phyloP scores from a whole-genome alignment of 2,329 filamentous ascomycete genomes.

The Fusarium bulbicola region DNA sequence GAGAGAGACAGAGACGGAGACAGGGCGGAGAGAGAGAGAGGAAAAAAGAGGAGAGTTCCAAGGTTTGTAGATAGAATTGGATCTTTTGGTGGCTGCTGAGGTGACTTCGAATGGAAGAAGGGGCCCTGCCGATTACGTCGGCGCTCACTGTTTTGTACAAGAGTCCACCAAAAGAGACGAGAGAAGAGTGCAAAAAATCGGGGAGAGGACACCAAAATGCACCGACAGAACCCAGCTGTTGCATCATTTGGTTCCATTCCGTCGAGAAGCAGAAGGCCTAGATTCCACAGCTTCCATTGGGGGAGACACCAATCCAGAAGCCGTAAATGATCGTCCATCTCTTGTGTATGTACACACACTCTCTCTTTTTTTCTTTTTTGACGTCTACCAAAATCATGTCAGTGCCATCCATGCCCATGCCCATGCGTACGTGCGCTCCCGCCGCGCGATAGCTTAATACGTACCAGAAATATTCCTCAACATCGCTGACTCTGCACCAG shows the following conservation, averaged over 20 bases:
- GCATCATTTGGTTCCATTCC: constrained; percentile 39
- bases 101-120: neutral
- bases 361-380: neutral
- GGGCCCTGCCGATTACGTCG: constrained; percentile 36
- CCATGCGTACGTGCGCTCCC: neutral
- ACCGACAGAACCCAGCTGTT: constrained; percentile 14
- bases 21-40: neutral
- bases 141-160: constrained; percentile 33
- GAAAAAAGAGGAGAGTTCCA: neutral
- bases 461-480: neutral
- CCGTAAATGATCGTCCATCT: constrained; percentile 24
- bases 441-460: constrained; percentile 37
- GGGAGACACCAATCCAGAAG: constrained; percentile 22
- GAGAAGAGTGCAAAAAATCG: constrained; percentile 19
- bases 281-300: constrained; percentile 37
- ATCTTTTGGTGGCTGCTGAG: neutral
- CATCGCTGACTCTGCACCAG: constrained; percentile 1
- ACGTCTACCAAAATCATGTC: constrained; percentile 6
- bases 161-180: constrained; percentile 24
- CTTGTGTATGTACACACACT: neutral
- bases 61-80: neutral
- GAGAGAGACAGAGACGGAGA: neutral
- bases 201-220: constrained; percentile 8
- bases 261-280: constrained; percentile 25
- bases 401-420: constrained; percentile 37